Evolutionary conservation across 768 basidiomycete species (phyloP).

Genomic region (Psilocybe cubensis): DNA sequence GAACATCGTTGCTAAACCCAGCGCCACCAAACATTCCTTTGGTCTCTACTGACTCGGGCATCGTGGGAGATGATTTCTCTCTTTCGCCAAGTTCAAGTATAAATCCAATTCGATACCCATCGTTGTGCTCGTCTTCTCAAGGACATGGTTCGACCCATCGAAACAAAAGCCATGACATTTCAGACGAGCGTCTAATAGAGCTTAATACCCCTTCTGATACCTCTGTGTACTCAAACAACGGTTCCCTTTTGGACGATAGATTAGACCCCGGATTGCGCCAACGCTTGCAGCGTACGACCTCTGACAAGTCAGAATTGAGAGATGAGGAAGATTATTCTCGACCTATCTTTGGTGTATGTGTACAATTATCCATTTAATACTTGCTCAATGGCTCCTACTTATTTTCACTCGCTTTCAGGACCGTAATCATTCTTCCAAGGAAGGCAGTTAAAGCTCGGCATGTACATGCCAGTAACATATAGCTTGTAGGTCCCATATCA

Average conservation of each 20-base stretch:
- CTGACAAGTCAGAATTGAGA: slow-evolving; percentile 32
- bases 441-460: too few relatives aligned
- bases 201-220: slow-evolving; percentile 23
- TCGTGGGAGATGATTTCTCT: background rate
- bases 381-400: background rate
- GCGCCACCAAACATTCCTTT: background rate
- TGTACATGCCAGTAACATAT: too few relatives aligned
- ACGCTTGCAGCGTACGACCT: slow-evolving; percentile 33
- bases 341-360: slow-evolving; percentile 55
- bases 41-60: background rate
- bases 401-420: background rate
- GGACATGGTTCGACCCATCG: background rate
- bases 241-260: slow-evolving; percentile 39
- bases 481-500: too few relatives aligned
- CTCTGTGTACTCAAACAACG: slow-evolving; percentile 38
- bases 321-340: slow-evolving; percentile 63
- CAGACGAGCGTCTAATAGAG: background rate
- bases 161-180: background rate
- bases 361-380: background rate
- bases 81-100: background rate
- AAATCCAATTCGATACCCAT: background rate
- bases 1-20: slow-evolving; percentile 2
- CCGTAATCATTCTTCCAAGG: background rate
- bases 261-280: slow-evolving; percentile 47
- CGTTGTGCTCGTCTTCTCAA: background rate